Percentiles rank a stretch among this genome's conserved stretches.
Conservation (phyloP, 495 filamentous ascomycete species). For the Viridothelium virens region DNA sequence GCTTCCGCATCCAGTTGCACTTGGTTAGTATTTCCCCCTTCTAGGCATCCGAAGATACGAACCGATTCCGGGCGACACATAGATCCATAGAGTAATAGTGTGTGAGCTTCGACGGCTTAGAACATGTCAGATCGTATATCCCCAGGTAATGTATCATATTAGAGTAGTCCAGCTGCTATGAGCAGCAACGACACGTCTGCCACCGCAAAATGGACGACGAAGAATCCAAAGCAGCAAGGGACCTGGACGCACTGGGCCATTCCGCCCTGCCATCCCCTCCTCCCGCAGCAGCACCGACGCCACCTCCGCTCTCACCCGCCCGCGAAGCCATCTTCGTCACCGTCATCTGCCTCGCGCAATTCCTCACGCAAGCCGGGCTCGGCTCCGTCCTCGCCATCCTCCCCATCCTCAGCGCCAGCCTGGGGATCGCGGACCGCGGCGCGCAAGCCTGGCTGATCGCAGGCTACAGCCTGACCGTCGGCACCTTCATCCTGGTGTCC, state of each 20-base stretch:
- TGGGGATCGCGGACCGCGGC: conserved; percentile 12
- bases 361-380: conserved; percentile 16
- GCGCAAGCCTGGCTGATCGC: conserved; percentile 11
- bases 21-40: neutral
- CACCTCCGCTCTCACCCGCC: neutral
- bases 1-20: neutral
- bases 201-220: neutral
- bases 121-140: neutral
- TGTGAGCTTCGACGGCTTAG: neutral
- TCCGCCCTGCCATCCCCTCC: neutral
- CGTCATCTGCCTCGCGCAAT: conserved; percentile 21
- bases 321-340: conserved; percentile 18
- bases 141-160: neutral
- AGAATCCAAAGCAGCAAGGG: conserved; percentile 2
- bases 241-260: conserved; percentile 8
- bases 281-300: neutral
- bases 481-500: conserved; percentile 18
- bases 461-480: conserved; percentile 18
- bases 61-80: neutral
- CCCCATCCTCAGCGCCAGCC: conserved; percentile 4
- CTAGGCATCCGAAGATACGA: neutral
- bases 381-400: conserved; percentile 8
- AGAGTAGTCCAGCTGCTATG: neutral
- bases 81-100: neutral
- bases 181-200: neutral